Conservation (phyloP, 371 early-diverging fungal genomes). For the Synchytrium microbalum region DNA sequence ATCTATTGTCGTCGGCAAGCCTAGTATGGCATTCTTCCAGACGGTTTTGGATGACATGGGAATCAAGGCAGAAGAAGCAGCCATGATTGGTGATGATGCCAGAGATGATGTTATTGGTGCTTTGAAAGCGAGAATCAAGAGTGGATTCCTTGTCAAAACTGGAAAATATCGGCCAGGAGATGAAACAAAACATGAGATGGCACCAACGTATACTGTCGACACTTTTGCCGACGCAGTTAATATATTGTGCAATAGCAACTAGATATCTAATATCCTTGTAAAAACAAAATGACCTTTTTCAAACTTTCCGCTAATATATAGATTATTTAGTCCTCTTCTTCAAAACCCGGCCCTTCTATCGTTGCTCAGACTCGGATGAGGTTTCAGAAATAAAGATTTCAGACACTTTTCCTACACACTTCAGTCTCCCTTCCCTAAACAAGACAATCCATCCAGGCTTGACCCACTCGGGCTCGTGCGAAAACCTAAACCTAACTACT, state of each 20-base stretch:
- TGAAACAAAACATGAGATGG: conserved; percentile 24
- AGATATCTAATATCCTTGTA: conserved; percentile 1
- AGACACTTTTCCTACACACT: conserved; percentile 42
- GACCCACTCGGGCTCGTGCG: conserved; percentile 34
- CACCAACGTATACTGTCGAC: conserved; percentile 7
- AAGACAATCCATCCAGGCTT: conserved; percentile 26
- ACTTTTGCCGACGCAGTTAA: conserved; percentile 26
- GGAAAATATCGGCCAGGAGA: conserved; percentile 63
- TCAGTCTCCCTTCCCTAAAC: conserved; percentile 30
- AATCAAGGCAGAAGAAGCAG: conserved; percentile 47
- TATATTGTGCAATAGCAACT: not conserved
- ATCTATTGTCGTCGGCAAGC: conserved; percentile 78
- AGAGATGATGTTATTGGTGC: conserved; percentile 73
- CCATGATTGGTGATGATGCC: conserved; percentile 82
- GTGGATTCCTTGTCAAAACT: conserved; percentile 63
- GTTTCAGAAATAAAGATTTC: conserved; percentile 7
- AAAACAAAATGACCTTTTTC: not conserved
- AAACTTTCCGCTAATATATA: not conserved
- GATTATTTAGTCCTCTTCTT: not conserved
- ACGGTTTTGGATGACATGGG: conserved; percentile 66
- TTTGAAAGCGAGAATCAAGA: conserved; percentile 54
- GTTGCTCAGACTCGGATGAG: not conserved
- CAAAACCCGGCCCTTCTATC: conserved; percentile 4
- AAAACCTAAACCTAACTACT: conserved; percentile 26
- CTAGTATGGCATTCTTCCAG: conserved; percentile 61